A percentile compares a stretch with the other conserved stretches of the same genome.
These are phyloP conservation scores for Circinella minor DNA, from an alignment of 371 early-diverging fungal species.

Conservation along the genomic window DNA sequence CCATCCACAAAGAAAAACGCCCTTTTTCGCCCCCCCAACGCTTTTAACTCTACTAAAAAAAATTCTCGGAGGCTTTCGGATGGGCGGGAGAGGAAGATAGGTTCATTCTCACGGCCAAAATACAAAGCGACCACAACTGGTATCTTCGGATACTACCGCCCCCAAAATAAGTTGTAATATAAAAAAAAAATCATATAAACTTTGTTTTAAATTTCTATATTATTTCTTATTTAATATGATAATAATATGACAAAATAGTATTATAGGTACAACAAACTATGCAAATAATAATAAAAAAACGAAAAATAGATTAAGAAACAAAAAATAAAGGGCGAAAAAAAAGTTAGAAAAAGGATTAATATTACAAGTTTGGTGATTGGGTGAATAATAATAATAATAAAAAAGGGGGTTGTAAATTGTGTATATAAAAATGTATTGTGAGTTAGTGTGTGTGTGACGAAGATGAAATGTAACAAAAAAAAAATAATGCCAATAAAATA, in stretches of 20 bases:
- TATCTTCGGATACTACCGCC: slow-evolving; percentile 6
- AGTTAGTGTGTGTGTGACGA: background rate
- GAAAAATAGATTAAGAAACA: no score
- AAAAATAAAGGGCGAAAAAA: no score
- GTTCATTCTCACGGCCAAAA: background rate
- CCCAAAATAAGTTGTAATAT: background rate
- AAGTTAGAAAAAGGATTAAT: background rate
- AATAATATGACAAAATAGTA: slow-evolving; percentile 6
- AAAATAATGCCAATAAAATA: background rate
- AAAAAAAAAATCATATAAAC: background rate
- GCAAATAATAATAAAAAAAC: background rate
- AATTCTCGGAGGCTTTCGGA: slow-evolving; percentile 18
- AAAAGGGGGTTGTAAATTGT: no score
- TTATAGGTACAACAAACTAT: background rate
- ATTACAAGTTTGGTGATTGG: background rate
- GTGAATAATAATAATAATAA: background rate
- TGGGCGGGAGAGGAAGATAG: slow-evolving; percentile 6
- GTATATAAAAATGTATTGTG: background rate
- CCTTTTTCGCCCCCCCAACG: background rate
- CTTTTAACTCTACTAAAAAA: slow-evolving; percentile 5
- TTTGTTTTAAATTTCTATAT: no score
- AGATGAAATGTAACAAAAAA: background rate
- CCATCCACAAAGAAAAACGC: background rate
- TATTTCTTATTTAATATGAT: no score
- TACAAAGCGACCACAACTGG: background rate